phyloP scores from a whole-genome alignment of 2,329 filamentous ascomycete genomes.

The Paecilomyces sp. region DNA sequence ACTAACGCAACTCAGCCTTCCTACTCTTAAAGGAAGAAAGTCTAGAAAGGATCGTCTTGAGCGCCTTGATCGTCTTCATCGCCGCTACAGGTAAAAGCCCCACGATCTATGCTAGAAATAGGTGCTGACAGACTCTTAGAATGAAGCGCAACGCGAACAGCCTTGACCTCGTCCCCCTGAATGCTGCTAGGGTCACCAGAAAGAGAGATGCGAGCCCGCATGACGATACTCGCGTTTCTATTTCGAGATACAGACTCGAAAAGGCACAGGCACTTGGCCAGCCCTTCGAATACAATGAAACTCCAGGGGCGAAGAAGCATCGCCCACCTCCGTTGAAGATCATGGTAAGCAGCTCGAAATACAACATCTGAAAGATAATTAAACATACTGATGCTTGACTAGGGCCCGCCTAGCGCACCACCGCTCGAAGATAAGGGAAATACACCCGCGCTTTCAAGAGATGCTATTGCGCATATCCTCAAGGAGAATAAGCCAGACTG shows the following conservation, averaged over 20 bases:
- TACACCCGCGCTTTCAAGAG: constrained; percentile 6
- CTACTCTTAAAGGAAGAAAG: constrained; percentile 1
- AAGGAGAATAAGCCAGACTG: constrained; percentile 10
- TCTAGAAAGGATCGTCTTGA: background rate
- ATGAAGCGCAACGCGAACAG: background rate
- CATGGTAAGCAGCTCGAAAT: background rate
- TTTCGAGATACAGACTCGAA: background rate
- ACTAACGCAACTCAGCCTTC: background rate
- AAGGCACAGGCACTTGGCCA: background rate
- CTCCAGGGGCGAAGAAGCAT: background rate
- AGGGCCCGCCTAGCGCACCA: background rate
- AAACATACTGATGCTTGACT: background rate
- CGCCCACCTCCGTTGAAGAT: background rate
- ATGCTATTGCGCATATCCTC: constrained; percentile 13
- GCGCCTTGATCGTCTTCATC: background rate
- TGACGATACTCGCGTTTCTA: background rate
- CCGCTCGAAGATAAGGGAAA: background rate
- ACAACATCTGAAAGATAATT: background rate
- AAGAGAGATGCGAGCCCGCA: background rate
- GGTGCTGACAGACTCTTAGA: background rate
- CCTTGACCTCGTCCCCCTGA: background rate
- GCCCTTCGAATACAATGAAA: background rate
- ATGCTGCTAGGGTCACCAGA: background rate
- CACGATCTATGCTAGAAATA: background rate
- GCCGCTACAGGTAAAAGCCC: background rate